A percentile compares a stretch with the other conserved stretches of the same genome.
phyloP scores from a whole-genome alignment of 108 stramenopile genomes.

The Conticribra guillardii region DNA sequence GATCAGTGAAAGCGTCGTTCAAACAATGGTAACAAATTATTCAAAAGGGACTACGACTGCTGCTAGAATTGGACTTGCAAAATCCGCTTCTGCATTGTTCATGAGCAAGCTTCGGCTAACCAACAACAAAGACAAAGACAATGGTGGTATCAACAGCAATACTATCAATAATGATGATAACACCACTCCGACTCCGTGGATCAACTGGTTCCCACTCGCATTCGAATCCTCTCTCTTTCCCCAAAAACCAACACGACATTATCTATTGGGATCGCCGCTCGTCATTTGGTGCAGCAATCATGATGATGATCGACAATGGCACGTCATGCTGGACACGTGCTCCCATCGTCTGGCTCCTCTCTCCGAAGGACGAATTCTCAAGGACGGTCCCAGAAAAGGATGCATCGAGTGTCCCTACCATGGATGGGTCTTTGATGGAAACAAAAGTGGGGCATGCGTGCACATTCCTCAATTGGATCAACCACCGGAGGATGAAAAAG shows the following conservation, averaged over 20 bases:
- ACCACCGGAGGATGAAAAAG: no score
- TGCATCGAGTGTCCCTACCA: neutral
- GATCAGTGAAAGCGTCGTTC: no score
- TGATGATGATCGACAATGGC: neutral
- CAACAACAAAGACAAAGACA: no score
- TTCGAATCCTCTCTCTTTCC: neutral
- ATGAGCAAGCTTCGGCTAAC: no score
- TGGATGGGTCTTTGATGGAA: neutral
- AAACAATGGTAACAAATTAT: no score
- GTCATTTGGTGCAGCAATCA: neutral
- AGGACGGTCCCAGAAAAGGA: neutral
- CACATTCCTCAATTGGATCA: neutral
- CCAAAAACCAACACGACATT: neutral
- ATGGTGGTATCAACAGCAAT: no score
- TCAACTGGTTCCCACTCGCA: neutral
- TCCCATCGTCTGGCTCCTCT: neutral
- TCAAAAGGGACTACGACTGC: no score
- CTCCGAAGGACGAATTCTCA: neutral
- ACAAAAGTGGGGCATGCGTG: neutral
- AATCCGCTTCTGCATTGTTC: no score
- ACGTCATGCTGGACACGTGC: neutral
- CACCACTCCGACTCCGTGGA: no score
- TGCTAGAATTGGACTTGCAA: no score
- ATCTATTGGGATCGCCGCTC: neutral
- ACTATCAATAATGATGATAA: no score